These are phyloP conservation scores for Oryza glumipatula DNA, from an alignment of 176 grass and related monocot genomes.

Conservation along the genomic window DNA sequence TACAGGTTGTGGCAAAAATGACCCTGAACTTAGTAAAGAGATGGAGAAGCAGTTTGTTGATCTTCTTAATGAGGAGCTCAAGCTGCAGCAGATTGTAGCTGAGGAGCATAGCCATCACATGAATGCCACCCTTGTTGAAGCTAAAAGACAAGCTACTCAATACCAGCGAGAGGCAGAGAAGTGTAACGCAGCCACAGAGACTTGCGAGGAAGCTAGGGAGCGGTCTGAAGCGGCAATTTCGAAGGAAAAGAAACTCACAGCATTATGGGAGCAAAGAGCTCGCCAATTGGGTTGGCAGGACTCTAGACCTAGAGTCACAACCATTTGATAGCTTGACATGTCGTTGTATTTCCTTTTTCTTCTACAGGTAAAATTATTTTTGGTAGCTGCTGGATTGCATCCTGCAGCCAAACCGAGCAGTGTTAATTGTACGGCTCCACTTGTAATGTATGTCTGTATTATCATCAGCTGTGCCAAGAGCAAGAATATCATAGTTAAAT, in stretches of 20 bases:
- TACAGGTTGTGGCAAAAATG: slow-evolving; percentile 85
- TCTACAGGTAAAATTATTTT: slow-evolving; percentile 41
- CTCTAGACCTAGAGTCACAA: slow-evolving; percentile 34
- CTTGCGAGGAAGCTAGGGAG: slow-evolving; percentile 88
- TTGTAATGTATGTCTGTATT: slow-evolving; percentile 44
- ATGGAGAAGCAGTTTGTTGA: slow-evolving; percentile 83
- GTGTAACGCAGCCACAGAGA: slow-evolving; percentile 90
- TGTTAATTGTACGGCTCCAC: slow-evolving; percentile 26
- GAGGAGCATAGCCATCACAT: slow-evolving; percentile 88
- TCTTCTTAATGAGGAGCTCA: slow-evolving; percentile 93
- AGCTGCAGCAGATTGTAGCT: slow-evolving; percentile 80
- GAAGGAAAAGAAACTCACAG: slow-evolving; percentile 82
- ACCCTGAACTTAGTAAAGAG: slow-evolving; percentile 81
- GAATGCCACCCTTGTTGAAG: slow-evolving; percentile 76
- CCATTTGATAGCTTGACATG: slow-evolving; percentile 34
- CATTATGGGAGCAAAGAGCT: slow-evolving; percentile 78
- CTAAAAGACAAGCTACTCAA: slow-evolving; percentile 80
- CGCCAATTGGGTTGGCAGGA: slow-evolving; percentile 77
- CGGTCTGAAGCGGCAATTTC: slow-evolving; percentile 56
- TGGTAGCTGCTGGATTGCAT: slow-evolving; percentile 22
- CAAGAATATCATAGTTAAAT: slow-evolving; percentile 36
- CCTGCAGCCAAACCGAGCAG: slow-evolving; percentile 21
- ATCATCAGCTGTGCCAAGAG: not conserved
- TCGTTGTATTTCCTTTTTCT: slow-evolving; percentile 7
- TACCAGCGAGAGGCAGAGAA: slow-evolving; percentile 89